A percentile compares a stretch with the other conserved stretches of the same genome.
Evolutionary conservation across 495 filamentous ascomycete genomes (phyloP).

Genomic region (Aspergillus haitiensis): DNA sequence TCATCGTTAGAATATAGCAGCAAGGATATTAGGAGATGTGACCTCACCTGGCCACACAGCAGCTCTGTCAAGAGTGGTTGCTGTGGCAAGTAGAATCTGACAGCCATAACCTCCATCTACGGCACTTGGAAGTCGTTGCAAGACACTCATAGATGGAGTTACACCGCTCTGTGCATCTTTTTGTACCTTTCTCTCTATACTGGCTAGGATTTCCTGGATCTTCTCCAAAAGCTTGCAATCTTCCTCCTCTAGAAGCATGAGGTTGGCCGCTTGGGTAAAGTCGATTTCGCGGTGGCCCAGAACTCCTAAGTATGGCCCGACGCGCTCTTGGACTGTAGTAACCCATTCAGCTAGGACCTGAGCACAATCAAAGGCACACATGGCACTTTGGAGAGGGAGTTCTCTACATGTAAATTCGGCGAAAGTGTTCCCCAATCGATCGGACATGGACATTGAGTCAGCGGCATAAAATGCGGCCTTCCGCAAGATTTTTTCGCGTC

Average conservation of each 20-base stretch:
- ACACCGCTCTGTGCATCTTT: conserved; percentile 49
- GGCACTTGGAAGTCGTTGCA: conserved; percentile 57
- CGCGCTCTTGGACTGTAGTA: conserved; percentile 89
- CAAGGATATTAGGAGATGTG: not conserved
- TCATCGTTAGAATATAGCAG: conserved; percentile 31
- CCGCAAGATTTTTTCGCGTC: conserved; percentile 82
- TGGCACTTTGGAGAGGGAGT: conserved; percentile 86
- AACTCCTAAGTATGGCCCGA: conserved; percentile 83
- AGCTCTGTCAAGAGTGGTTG: conserved; percentile 85
- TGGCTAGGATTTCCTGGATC: conserved; percentile 76
- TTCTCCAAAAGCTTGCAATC: conserved; percentile 85
- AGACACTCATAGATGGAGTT: conserved; percentile 49
- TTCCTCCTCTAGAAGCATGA: conserved; percentile 90
- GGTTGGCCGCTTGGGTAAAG: conserved; percentile 70
- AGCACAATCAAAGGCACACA: conserved; percentile 96
- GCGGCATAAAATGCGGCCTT: conserved; percentile 95
- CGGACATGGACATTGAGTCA: conserved; percentile 87
- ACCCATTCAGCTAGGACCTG: conserved; percentile 97
- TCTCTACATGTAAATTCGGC: conserved; percentile 83
- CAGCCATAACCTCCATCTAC: conserved; percentile 74
- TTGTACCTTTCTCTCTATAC: conserved; percentile 78
- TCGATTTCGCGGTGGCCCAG: conserved; percentile 82
- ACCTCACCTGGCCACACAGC: conserved; percentile 88
- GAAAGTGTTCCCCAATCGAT: conserved; percentile 83
- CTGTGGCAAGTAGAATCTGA: conserved; percentile 83